These are phyloP conservation scores for Bruguiera gymnorhiza DNA, from an alignment of 345 rosid genomes.

Conservation along the genomic window DNA sequence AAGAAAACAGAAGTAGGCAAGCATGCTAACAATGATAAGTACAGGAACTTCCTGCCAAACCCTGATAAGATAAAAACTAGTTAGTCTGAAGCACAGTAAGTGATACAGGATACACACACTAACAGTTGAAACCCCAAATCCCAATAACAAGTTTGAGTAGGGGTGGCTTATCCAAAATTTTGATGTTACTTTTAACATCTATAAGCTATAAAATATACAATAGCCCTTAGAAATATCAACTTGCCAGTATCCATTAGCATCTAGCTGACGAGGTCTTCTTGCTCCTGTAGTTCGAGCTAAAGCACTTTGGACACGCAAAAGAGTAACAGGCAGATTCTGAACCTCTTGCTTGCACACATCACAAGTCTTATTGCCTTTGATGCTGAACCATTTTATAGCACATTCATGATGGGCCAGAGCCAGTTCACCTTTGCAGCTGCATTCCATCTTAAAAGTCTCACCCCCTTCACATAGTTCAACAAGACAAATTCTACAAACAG, in stretches of 20 bases:
- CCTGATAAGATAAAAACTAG: slow-evolving; percentile 37
- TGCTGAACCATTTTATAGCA: slow-evolving; percentile 92
- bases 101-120: neutral
- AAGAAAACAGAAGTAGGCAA: slow-evolving; percentile 86
- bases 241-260: slow-evolving; percentile 49
- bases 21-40: slow-evolving; percentile 83
- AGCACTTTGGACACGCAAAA: slow-evolving; percentile 64
- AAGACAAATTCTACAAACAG: slow-evolving; percentile 89
- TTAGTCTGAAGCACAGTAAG: slow-evolving; percentile 8
- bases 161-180: neutral
- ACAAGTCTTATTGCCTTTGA: slow-evolving; percentile 88
- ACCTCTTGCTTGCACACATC: slow-evolving; percentile 93
- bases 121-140: neutral
- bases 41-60: slow-evolving; percentile 90
- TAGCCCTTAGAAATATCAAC: slow-evolving; percentile 4
- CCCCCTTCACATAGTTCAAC: slow-evolving; percentile 93
- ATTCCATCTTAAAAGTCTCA: slow-evolving; percentile 93
- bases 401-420: slow-evolving; percentile 93
- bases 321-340: slow-evolving; percentile 79
- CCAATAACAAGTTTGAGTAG: neutral
- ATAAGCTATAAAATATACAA: neutral
- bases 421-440: slow-evolving; percentile 98
- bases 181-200: neutral
- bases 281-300: slow-evolving; percentile 32
- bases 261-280: slow-evolving; percentile 27